A percentile compares a stretch with the other conserved stretches of the same genome.
These are phyloP conservation scores for Solanum medicagineum DNA, from an alignment of 257 asterid species.

Conservation along the genomic window DNA sequence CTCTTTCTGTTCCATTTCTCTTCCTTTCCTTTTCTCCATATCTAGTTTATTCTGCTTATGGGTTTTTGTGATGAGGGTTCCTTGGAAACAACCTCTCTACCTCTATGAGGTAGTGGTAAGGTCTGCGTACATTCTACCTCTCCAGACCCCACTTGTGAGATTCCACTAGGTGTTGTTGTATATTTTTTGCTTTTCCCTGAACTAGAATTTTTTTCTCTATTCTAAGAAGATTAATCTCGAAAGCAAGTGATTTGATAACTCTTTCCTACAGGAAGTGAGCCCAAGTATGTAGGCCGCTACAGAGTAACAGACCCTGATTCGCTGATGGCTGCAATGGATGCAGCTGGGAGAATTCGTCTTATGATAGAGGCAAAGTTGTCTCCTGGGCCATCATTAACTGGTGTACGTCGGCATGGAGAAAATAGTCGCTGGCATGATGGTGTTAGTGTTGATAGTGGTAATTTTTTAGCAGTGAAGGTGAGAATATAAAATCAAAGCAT, in stretches of 20 bases:
- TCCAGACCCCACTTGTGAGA: too few species aligned
- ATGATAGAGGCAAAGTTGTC: conserved; percentile 71
- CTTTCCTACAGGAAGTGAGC: conserved; percentile 54
- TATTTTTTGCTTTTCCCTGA: neutral
- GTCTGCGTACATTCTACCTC: too few species aligned
- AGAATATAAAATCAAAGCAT: conserved; percentile 1
- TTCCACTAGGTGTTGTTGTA: too few species aligned
- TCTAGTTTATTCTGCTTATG: too few species aligned
- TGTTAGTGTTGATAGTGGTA: conserved; percentile 64
- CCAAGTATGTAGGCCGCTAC: conserved; percentile 81
- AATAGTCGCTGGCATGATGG: conserved; percentile 49
- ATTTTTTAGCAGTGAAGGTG: conserved; percentile 73
- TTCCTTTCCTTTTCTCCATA: too few species aligned
- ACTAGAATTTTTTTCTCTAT: neutral
- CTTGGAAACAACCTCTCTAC: too few species aligned
- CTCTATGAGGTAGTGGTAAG: too few species aligned
- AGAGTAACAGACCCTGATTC: conserved; percentile 90
- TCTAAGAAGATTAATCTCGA: neutral
- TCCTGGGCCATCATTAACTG: conserved; percentile 84
- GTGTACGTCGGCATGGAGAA: conserved; percentile 65
- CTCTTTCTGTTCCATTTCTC: too few species aligned
- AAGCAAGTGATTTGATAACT: neutral
- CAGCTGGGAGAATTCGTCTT: conserved; percentile 50
- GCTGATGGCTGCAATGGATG: conserved; percentile 72
- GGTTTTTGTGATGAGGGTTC: too few species aligned